Evolutionary conservation across 2,329 filamentous ascomycete genomes (phyloP).

Genomic region (Ceratocystis variospora): DNA sequence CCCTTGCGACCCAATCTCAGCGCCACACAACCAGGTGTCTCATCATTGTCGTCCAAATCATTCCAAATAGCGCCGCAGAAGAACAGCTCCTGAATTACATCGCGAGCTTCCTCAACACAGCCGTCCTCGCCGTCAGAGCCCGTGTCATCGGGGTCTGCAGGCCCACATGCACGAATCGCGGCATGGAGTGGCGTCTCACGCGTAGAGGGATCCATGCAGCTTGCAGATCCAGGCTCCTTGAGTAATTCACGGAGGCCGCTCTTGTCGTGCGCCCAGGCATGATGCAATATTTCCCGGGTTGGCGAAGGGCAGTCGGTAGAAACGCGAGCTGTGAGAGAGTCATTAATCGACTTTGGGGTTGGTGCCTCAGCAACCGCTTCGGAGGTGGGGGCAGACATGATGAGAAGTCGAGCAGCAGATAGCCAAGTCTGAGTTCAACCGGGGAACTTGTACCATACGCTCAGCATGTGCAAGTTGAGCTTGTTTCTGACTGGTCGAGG

Average conservation of each 20-base stretch:
- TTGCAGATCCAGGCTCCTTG: slow-evolving; percentile 48
- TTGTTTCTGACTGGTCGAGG: neutral
- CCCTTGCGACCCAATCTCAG: slow-evolving; percentile 50
- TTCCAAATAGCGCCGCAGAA: slow-evolving; percentile 95
- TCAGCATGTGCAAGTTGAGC: neutral
- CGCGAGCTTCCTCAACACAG: slow-evolving; percentile 46
- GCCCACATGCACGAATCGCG: slow-evolving; percentile 64
- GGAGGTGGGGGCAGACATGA: slow-evolving; percentile 4
- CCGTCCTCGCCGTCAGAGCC: slow-evolving; percentile 28
- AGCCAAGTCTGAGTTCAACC: neutral
- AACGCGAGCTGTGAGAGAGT: slow-evolving; percentile 41
- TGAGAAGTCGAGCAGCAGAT: neutral
- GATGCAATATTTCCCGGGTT: slow-evolving; percentile 38
- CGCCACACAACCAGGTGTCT: slow-evolving; percentile 86
- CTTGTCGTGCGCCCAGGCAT: slow-evolving; percentile 48
- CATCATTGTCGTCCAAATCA: slow-evolving; percentile 70
- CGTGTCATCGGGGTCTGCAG: slow-evolving; percentile 24
- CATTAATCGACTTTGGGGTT: slow-evolving; percentile 27
- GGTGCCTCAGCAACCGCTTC: neutral
- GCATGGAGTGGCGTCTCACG: slow-evolving; percentile 82
- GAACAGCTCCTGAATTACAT: slow-evolving; percentile 62
- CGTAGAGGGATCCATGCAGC: slow-evolving; percentile 70
- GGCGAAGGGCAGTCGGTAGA: slow-evolving; percentile 38
- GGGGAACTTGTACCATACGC: neutral
- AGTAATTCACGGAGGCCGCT: slow-evolving; percentile 56